Evolutionary conservation across 2,329 filamentous ascomycete genomes (phyloP).

Genomic region (Monilinia laxa): DNA sequence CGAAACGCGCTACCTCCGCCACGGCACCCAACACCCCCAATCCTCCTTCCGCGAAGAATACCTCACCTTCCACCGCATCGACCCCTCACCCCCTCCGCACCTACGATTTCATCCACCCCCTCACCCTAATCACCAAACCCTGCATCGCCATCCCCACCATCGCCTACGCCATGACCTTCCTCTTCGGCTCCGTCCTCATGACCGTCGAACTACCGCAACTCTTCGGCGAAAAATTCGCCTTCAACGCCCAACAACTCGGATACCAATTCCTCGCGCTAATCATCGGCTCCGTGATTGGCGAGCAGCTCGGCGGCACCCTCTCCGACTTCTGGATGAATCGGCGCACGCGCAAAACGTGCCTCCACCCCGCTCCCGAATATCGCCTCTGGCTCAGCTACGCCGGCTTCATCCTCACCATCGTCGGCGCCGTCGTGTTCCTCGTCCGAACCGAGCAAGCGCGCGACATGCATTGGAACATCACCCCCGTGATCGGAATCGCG

Average conservation of each 20-base stretch:
- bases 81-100: slow-evolving; percentile 51
- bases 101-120: slow-evolving; percentile 53
- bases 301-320: slow-evolving; percentile 55
- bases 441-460: slow-evolving; percentile 50
- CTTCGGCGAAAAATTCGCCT: slow-evolving; percentile 54
- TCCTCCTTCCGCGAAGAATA: slow-evolving; percentile 39
- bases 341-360: slow-evolving; percentile 41
- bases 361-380: slow-evolving; percentile 47
- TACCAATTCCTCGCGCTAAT: slow-evolving; percentile 58
- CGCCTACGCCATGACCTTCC: slow-evolving; percentile 59
- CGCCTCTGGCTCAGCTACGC: slow-evolving; percentile 58
- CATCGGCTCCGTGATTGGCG: slow-evolving; percentile 56
- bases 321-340: slow-evolving; percentile 55
- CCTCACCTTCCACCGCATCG: slow-evolving; percentile 51
- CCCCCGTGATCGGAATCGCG: slow-evolving; percentile 54
- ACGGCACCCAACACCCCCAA: slow-evolving; percentile 8
- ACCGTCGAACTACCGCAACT: slow-evolving; percentile 60
- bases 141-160: slow-evolving; percentile 52
- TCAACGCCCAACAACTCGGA: slow-evolving; percentile 57
- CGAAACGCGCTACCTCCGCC: slow-evolving; percentile 54
- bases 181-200: slow-evolving; percentile 53
- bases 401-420: slow-evolving; percentile 51
- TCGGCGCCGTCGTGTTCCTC: slow-evolving; percentile 54
- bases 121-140: slow-evolving; percentile 45
- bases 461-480: slow-evolving; percentile 52